phyloP scores from a whole-genome alignment of 441 rosid species.

The Euphorbia neoarborescens region DNA sequence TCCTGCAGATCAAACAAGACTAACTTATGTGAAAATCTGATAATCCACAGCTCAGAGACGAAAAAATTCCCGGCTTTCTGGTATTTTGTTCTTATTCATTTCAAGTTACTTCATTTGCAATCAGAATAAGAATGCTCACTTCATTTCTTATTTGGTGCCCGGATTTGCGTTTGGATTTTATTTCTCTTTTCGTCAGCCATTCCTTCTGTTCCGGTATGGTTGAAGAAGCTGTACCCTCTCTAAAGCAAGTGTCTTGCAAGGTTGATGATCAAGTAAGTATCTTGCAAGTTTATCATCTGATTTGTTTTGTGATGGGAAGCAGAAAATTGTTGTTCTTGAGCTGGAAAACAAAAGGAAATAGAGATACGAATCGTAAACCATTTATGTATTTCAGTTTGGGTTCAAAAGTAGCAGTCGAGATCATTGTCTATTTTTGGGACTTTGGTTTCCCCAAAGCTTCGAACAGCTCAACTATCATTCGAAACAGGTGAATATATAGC shows the following conservation, averaged over 20 bases:
- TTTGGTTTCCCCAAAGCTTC: conserved; percentile 83
- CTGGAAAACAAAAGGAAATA: neutral
- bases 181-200: neutral
- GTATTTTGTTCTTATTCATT: conserved; percentile 26
- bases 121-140: neutral
- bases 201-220: conserved; percentile 7
- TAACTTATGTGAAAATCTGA: conserved; percentile 24
- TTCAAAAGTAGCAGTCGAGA: conserved; percentile 62
- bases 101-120: neutral
- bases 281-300: neutral
- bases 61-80: conserved; percentile 35
- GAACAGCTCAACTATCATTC: conserved; percentile 69
- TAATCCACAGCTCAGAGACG: conserved; percentile 34
- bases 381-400: conserved; percentile 28
- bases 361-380: neutral
- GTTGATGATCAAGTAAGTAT: conserved; percentile 45
- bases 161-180: neutral
- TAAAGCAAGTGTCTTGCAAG: conserved; percentile 19
- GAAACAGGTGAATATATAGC: conserved; percentile 55
- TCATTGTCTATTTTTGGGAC: conserved; percentile 68
- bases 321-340: neutral
- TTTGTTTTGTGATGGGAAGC: neutral
- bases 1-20: conserved; percentile 29
- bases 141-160: neutral
- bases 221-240: conserved; percentile 30